Percentiles rank a stretch among this genome's conserved stretches.
Conservation (phyloP, 331 rosid species). For the Spiraea crenata region DNA sequence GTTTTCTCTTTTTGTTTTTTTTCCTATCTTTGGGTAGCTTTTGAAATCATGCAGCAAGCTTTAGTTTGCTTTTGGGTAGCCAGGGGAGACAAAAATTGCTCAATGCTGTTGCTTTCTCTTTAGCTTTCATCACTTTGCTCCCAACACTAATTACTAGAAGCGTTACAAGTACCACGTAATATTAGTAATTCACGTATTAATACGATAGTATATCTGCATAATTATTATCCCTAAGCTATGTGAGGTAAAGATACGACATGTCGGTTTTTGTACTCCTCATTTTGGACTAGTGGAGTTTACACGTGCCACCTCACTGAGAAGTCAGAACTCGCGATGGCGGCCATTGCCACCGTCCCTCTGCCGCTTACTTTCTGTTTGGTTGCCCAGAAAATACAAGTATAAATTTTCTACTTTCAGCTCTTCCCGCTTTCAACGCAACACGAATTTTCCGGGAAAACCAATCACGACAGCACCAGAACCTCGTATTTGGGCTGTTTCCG, state of each 20-base stretch:
- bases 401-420: not conserved
- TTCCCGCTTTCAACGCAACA: not conserved
- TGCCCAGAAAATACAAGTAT: not conserved
- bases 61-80: conserved; percentile 37
- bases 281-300: not conserved
- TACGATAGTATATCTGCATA: too few species aligned
- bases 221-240: too few species aligned
- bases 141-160: conserved; percentile 13
- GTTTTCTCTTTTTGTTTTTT: conserved; percentile 32
- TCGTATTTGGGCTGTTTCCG: not conserved
- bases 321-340: not conserved
- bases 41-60: conserved; percentile 36
- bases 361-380: not conserved
- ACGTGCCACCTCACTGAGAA: conserved; percentile 5
- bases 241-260: not conserved
- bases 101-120: conserved; percentile 22
- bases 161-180: too few species aligned
- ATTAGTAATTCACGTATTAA: too few species aligned
- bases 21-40: conserved; percentile 19
- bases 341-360: not conserved
- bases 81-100: conserved; percentile 4
- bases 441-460: not conserved
- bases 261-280: not conserved
- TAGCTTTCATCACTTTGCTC: conserved; percentile 18
- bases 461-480: not conserved